Evolutionary conservation across 495 filamentous ascomycete species (phyloP), one percentile per base, ranked within the genome.

Genomic region (Penicillium alfredii): DNA sequence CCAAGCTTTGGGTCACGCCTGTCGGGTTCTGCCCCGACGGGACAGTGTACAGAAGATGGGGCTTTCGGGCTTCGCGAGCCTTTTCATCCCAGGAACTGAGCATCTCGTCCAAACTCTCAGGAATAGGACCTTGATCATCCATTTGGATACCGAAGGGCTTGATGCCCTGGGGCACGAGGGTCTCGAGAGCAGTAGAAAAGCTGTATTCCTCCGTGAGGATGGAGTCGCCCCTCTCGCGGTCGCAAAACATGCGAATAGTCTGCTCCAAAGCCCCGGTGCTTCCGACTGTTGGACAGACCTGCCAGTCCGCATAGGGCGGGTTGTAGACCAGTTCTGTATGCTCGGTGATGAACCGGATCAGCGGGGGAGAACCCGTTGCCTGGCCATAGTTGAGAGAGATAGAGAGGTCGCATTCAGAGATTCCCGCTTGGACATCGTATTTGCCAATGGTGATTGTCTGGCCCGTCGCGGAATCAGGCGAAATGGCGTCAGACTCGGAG

Each of bases 11-110:
- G n/a, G 90, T 95, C 17, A 86, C 81, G 6, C 90, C 90, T 0
- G 89, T 94, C 1, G 90, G 90, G 55, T 97, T 97, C 65, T 95
- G 88, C 3, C 90, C 90, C 0, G 82, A 80, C 10, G 66, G 66
- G 7, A 72, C 60, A 1, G 49, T 66, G 36, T 68, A 68, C 7
- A 68, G 76, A 8, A 95, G 51, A 15, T 87, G 63, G 3, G 90
- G 90, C 61, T 85, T 93, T 25, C 71, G 18, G 2, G 23, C 75
- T 5, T 77, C 73, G 0, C 71, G 60, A 4, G 54, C 60, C 3
- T 34, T 40, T 26, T 72, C 68, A 42, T 86, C 74, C 88, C 88
- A 94, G 35, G 55, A 69, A 29, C 45, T 63, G 7, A 94, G 70
- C 3, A 86, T 60, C 11, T 72, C 61, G 47, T 93, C 86, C 36